Evolutionary conservation across 129 eudicot genomes (phyloP), one percentile per base, ranked within the genome.

Genomic region (Gnaphalium uliginosum): DNA sequence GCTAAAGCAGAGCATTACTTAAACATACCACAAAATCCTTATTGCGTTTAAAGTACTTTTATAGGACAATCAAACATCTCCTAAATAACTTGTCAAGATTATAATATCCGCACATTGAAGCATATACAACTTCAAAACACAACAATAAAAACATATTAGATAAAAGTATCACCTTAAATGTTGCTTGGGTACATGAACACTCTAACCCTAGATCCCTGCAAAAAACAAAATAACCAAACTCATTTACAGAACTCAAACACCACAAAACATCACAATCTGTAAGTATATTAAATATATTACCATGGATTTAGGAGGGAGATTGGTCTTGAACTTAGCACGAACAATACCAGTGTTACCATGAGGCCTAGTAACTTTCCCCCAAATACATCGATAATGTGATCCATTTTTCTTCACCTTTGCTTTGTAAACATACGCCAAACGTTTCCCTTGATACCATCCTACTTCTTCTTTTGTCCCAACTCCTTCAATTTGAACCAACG

Each of bases 321-420:
- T 94, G 30, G 98, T 90, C 62, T 61, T 94, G 83, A 94, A 94
- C 91, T 90, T 88, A 67, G 98, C 97, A 14, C 97, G 91, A 18
- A 94, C 98, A 41, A 94, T 78, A 56, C 98, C 98, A 43, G 86
- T 94, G 93, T 94, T 90, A 26, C 98, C 98, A 76, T 94, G 98
- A 23, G 98, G 98, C 79, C 98, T 92, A 1, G 83, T 79, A 37
- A 94, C 96, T 76, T 94, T 94, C 0, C 98, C 98, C 98, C 97
- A 94, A 78, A 94, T 90, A 82, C 97, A 94, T 3, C 98, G 88
- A 57, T 94, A 90, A 69, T 90, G 96, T 4, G 96, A 86, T 9
- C 93, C 93, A 8, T 77, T 71, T 74, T 77, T 87, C 98, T 94
- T 94, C 60, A 85, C 92, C 79, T 88, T 88, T 3, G 97, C 93